A percentile compares a stretch with the other conserved stretches of the same genome.
These are phyloP conservation scores for Schizopora paradoxa DNA, from an alignment of 1,284 basidiomycete species.

Conservation along the genomic window DNA sequence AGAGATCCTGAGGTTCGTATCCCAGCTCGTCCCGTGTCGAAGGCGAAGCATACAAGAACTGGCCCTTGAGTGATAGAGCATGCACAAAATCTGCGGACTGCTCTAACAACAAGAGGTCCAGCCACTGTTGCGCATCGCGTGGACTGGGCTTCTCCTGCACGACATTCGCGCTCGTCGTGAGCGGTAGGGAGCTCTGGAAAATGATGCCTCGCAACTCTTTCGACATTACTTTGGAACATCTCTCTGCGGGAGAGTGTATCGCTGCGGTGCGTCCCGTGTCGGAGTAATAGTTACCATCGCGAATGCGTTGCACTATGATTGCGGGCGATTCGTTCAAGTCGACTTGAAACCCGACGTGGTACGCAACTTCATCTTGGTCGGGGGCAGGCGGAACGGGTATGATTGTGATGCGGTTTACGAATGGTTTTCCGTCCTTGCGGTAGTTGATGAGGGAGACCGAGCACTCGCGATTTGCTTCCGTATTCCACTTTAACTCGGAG, in stretches of 20 bases:
- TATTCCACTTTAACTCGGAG: constrained; percentile 57
- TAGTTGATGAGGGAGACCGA: constrained; percentile 89
- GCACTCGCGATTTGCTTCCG: constrained; percentile 76
- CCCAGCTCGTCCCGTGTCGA: constrained; percentile 72
- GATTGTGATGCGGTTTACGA: constrained; percentile 82
- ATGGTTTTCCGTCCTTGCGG: constrained; percentile 78
- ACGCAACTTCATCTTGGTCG: constrained; percentile 56
- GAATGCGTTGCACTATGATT: constrained; percentile 72
- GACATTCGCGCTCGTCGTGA: constrained; percentile 28
- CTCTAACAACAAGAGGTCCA: constrained; percentile 68
- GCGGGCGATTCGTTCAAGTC: constrained; percentile 86
- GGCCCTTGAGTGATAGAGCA: constrained; percentile 91
- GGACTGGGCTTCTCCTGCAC: constrained; percentile 20
- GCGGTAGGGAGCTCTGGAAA: constrained; percentile 35
- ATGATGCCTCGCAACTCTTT: constrained; percentile 39
- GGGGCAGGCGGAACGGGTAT: constrained; percentile 63
- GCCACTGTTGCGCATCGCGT: constrained; percentile 36
- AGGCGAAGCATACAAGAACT: constrained; percentile 87
- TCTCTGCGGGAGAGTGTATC: constrained; percentile 14
- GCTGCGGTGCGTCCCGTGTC: neutral
- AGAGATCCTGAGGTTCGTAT: constrained; percentile 76
- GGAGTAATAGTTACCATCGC: constrained; percentile 63
- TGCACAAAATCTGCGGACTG: constrained; percentile 76
- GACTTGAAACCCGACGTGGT: constrained; percentile 90
- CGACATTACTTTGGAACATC: constrained; percentile 33